Percentiles rank a stretch among this genome's conserved stretches.
These are phyloP conservation scores for Bipolaris sorokiniana DNA, from an alignment of 2,329 filamentous ascomycete genomes.

Conservation along the genomic window DNA sequence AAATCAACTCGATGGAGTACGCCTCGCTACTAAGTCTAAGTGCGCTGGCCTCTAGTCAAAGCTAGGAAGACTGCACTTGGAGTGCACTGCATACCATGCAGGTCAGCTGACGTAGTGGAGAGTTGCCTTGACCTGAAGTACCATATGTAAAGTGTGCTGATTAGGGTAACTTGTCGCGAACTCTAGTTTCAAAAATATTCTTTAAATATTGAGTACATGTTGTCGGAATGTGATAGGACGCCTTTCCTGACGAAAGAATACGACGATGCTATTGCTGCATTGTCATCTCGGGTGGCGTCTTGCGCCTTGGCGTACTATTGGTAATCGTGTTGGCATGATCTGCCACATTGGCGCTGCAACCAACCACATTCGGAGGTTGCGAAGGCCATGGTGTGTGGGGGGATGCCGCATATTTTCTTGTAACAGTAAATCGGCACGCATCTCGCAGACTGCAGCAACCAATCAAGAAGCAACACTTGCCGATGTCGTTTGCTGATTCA, in stretches of 20 bases:
- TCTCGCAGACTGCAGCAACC: background rate
- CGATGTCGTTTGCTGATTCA: background rate
- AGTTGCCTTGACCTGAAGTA: background rate
- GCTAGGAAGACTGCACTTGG: background rate
- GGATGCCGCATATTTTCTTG: background rate
- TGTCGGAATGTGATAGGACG: background rate
- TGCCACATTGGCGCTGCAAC: background rate
- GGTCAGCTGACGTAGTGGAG: slow-evolving; percentile 14
- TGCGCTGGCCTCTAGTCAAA: background rate
- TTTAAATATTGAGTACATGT: background rate
- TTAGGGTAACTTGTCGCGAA: slow-evolving; percentile 4
- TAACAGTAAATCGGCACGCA: background rate
- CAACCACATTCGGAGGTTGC: background rate
- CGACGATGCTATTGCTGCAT: slow-evolving; percentile 5
- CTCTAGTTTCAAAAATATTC: background rate
- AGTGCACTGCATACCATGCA: slow-evolving; percentile 2
- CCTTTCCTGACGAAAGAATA: background rate
- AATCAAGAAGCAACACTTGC: background rate
- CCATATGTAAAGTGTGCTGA: background rate
- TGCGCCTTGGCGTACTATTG: slow-evolving; percentile 5
- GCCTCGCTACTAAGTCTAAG: background rate
- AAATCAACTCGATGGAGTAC: slow-evolving; percentile 1
- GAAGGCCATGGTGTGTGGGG: too few relatives aligned
- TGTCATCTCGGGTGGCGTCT: slow-evolving; percentile 8
- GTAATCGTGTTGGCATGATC: background rate